These are phyloP conservation scores for Amanita subjunquillea DNA, from an alignment of 768 basidiomycete species.

Conservation along the genomic window DNA sequence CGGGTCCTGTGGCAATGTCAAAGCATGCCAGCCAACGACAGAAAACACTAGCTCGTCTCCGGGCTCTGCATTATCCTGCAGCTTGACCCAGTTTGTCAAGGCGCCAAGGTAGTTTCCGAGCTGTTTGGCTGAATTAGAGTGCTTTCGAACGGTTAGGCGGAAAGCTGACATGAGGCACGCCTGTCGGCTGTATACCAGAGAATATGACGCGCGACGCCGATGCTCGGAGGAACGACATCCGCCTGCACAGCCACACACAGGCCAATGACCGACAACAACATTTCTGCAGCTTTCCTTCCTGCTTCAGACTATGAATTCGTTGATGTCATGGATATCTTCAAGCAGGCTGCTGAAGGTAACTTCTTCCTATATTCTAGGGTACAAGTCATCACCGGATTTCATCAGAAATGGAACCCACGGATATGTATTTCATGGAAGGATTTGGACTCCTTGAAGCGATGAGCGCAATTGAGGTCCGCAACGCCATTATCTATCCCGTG, in stretches of 20 bases:
- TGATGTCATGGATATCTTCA: slow-evolving; percentile 55
- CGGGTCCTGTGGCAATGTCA: slow-evolving; percentile 87
- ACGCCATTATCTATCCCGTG: slow-evolving; percentile 1
- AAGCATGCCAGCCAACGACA: slow-evolving; percentile 90
- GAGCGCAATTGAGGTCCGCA: slow-evolving; percentile 78
- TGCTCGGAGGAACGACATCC: background rate
- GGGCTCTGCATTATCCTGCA: slow-evolving; percentile 52
- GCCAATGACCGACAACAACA: background rate
- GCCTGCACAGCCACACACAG: slow-evolving; percentile 14
- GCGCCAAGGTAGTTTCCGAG: slow-evolving; percentile 93
- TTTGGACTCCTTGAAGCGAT: slow-evolving; percentile 84
- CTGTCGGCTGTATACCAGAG: slow-evolving; percentile 92
- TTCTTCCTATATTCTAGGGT: background rate
- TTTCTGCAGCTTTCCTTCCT: slow-evolving; percentile 9
- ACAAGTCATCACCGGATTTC: slow-evolving; percentile 5
- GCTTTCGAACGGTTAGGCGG: background rate
- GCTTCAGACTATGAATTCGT: slow-evolving; percentile 48
- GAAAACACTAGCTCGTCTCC: slow-evolving; percentile 70
- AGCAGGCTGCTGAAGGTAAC: slow-evolving; percentile 51
- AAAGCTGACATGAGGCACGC: slow-evolving; percentile 72
- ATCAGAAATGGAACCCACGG: slow-evolving; percentile 51
- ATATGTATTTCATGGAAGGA: slow-evolving; percentile 54
- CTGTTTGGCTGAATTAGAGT: slow-evolving; percentile 24
- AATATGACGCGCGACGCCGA: slow-evolving; percentile 43
- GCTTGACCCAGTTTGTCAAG: slow-evolving; percentile 76